Base-by-base conservation (phyloP, 202 grass and related monocot species). In the Setaria viridis region DNA sequence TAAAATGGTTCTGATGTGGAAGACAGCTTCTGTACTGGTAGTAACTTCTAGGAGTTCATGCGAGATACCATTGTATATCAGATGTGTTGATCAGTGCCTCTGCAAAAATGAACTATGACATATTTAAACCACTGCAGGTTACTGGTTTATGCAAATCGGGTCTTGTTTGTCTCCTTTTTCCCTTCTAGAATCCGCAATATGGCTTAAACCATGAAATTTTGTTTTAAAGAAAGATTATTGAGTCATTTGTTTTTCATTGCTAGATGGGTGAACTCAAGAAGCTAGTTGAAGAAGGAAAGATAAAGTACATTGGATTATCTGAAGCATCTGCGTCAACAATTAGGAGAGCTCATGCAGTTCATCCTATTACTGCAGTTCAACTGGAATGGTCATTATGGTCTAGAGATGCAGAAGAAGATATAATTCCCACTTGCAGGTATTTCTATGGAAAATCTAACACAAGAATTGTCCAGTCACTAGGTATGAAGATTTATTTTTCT, bases 341-440 rank as follows among this genome's bases (percentile, higher is more conserved):
- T 45, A 75, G 87, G 76, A 90, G 94, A 46, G 94, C 91, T 9
- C 91, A 96, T 62, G 94, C 91, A 5, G 82, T 96, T 5, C 94
- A 96, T 84, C 94, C 91, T 41, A 88, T 96, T 32, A 93, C 91
- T 42, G 79, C 91, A 41, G 91, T 96, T 42, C 91, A 96, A 71
- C 13, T 96, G 1, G 91, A 96, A 54, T 96, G 94, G 94, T 96
- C 94, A 16, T 46, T 96, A n/a, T 96, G 94, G 94, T 71, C 85
- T 4, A 93, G 94, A 86, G 94, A 96, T 25, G 80, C 37, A 9
- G 94, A 96, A 86, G 78, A 91, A 82, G 82, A 91, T 20, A 70
- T 93, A 45, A 88, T 93, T 78, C 94, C 94, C 19, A 93, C 94
- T 76, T 96, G 94, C 91, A 86, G 91, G 94, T 89, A 45, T 19